Base-by-base conservation (phyloP, 2,329 filamentous ascomycete species). In the Stachybotrys chartarum region DNA sequence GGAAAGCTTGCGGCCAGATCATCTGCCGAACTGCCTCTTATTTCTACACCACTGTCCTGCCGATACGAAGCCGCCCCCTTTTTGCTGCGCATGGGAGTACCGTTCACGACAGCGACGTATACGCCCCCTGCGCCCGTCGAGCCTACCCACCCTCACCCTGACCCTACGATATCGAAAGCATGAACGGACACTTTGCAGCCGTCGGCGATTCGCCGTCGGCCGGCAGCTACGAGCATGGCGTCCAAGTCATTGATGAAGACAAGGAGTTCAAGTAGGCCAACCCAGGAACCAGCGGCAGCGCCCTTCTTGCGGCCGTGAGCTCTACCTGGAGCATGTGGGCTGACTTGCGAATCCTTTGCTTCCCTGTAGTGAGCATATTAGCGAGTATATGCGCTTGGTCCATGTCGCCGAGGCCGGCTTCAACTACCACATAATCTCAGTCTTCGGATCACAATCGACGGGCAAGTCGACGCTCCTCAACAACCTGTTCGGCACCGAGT, bases 361-460 rank as follows among this genome's bases (percentile, higher is more conserved):
- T 48, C 54, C 53, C 39, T 58, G 50, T 66, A 96, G 91, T 73
- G 74, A 83, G 56, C 84, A 90, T 66, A 78, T 99, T 66, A 87
- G 86, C 66, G 83, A 85, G 57, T 99, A 99, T 72, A 84, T 99
- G 63, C 81, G 83, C 62, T 77, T 85, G 61, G 90, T 91, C 70
- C 81, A 88, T 66, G 85, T 96, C 64, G 88, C 91, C 63, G 85
- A 90, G 58, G 86, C 92, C 60, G 94, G 94, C 68, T 99, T 99
- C 83, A 96, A 97, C 77, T 99, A 99, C 76, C 94, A 99, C 74
- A 84, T 99, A 68, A 97, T 99, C 70, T 97, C 93, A 66, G 94
- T 99, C 67, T 99, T 99, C 72, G 94, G 94, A 48, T 97, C 93
- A 56, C 94, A 99, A 78, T 97, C 94, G 24, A 99, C 94, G 42